These are phyloP conservation scores for Funneliformis geosporum DNA, from an alignment of 192 early-diverging fungal species.

Conservation along the genomic window DNA sequence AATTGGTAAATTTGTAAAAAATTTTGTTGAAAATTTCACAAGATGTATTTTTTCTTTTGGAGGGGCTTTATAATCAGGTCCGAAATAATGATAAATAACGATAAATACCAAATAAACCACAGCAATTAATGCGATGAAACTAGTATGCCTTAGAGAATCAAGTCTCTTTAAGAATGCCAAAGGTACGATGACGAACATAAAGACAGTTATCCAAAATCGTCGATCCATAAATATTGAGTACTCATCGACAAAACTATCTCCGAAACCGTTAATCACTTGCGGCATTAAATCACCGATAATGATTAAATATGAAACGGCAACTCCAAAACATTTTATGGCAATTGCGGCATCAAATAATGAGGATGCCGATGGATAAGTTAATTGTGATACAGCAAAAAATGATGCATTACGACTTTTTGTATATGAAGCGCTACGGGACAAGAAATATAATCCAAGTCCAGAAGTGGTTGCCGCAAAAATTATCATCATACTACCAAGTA, in stretches of 20 bases:
- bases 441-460: conserved; percentile 80
- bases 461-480: conserved; percentile 74
- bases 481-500: conserved; percentile 80
- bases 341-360: conserved; percentile 94
- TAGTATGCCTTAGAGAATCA: conserved; percentile 90
- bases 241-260: conserved; percentile 30
- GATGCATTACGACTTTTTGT: conserved; percentile 78
- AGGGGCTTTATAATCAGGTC: conserved; percentile 58
- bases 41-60: conserved; percentile 60
- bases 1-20: conserved; percentile 83
- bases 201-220: conserved; percentile 84
- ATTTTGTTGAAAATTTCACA: conserved; percentile 58
- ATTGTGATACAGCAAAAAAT: conserved; percentile 87
- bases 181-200: conserved; percentile 72
- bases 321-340: conserved; percentile 98
- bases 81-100: conserved; percentile 75
- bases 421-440: conserved; percentile 74
- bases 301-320: conserved; percentile 91
- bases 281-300: conserved; percentile 95
- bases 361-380: conserved; percentile 89
- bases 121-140: conserved; percentile 79
- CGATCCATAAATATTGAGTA: conserved; percentile 58
- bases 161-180: conserved; percentile 79
- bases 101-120: conserved; percentile 86
- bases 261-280: conserved; percentile 51